Evolutionary conservation across 257 asterid genomes (phyloP), one percentile per base, ranked within the genome.

Genomic region (Nemophila menziesii): DNA sequence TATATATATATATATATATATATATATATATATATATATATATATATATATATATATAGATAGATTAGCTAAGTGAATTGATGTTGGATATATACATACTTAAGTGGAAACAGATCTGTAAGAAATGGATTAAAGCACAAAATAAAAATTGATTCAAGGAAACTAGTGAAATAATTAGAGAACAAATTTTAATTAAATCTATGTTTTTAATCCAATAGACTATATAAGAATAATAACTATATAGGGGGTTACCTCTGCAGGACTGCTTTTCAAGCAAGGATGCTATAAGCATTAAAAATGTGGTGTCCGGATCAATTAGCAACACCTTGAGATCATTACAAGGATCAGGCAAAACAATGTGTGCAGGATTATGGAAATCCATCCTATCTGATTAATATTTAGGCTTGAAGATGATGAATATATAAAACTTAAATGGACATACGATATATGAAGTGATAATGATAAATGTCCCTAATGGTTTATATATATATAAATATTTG

Each of bases 251-350:
- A 61, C 68, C 68, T 61, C 42, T 19, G 38, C 55, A 61, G 8
- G 57, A 61, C 0, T 61, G 26, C 15, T 54, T 10, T 44, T 48
- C 54, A 13, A 61, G 57, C n/a, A 27, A 33, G 0, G 39, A 14
- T 36, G 52, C 26, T 17, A 45, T 48, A 40, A 33, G 6, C 54
- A 34, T 15, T 1, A 48, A 48, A 19, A 44, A 48, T 11, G 3
- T 10, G 11, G 52, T 22, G 22, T 61, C 49, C 22, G 44, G 23
- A 33, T 44, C 68, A 38, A 61, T 57, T 49, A 61, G 36, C 48
- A 61, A 29, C 16, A 61, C 52, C 24, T 19, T 46, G 19, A 54
- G 54, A 4, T 62, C 68, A 11, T 18, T 22, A 23, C 29, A 51
- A 8, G 11, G 0, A 13, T 37, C 50, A 33, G 57, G 53, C 44